These are phyloP conservation scores for Ophiorrhiza pumila DNA, from an alignment of 257 asterid species.

Conservation along the genomic window DNA sequence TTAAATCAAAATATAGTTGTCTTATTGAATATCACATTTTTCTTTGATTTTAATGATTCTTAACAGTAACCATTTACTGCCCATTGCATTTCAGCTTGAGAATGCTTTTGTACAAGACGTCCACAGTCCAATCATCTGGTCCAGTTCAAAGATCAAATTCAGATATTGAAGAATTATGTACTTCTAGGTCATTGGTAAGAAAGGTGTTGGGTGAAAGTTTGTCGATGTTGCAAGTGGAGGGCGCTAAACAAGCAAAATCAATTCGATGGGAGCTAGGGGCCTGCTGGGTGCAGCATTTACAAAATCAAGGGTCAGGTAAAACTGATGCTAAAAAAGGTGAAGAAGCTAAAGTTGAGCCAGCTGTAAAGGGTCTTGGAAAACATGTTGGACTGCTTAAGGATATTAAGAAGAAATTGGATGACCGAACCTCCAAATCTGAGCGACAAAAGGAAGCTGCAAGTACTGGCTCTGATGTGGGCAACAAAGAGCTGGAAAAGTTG, in stretches of 20 bases:
- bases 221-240: conserved; percentile 49
- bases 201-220: conserved; percentile 61
- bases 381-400: conserved; percentile 70
- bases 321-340: conserved; percentile 47
- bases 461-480: conserved; percentile 34
- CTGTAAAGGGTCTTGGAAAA: conserved; percentile 83
- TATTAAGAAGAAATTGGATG: conserved; percentile 60
- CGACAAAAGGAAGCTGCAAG: conserved; percentile 37
- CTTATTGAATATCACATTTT: not conserved
- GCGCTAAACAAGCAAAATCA: conserved; percentile 36
- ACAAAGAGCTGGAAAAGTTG: conserved; percentile 42
- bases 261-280: conserved; percentile 88
- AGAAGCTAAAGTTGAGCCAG: conserved; percentile 56
- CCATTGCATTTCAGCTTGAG: conserved; percentile 51
- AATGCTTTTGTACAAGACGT: conserved; percentile 63
- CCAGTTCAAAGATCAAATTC: conserved; percentile 52
- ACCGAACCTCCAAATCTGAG: conserved; percentile 42
- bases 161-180: conserved; percentile 48
- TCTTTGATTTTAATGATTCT: not conserved
- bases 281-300: conserved; percentile 84
- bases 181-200: conserved; percentile 46
- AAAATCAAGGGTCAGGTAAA: conserved; percentile 56
- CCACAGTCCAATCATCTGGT: conserved; percentile 46
- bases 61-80: not conserved
- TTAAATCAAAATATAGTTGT: not conserved